A percentile compares a stretch with the other conserved stretches of the same genome.
Conservation (phyloP, 163 green algal species). For the Scenedesmus sp. region DNA sequence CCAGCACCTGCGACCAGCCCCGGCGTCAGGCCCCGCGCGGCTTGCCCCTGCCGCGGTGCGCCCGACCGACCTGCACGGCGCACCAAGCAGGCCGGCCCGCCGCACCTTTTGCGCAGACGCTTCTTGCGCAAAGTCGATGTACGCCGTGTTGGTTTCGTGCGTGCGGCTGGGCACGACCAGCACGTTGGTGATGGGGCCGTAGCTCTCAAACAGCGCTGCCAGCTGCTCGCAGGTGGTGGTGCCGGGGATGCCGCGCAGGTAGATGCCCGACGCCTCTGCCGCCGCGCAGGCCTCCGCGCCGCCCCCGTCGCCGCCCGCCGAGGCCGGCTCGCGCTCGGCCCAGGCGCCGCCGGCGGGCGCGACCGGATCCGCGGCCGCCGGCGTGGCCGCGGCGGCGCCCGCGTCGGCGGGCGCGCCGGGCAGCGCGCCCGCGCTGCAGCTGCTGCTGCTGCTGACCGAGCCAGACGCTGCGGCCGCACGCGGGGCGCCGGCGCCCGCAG, state of each 20-base stretch:
- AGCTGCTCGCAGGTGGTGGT: not conserved
- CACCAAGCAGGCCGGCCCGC: not conserved
- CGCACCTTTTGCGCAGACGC: slow-evolving; percentile 28
- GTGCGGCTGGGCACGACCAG: slow-evolving; percentile 6
- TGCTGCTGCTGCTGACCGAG: slow-evolving; percentile 16
- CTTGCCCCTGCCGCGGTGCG: not conserved
- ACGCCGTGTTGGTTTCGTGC: slow-evolving; percentile 45
- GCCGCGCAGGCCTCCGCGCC: not conserved
- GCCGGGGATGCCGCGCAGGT: slow-evolving; percentile 27
- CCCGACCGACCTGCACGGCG: not conserved
- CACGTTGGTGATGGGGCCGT: not conserved
- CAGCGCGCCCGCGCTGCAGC: not conserved
- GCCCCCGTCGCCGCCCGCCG: too few species aligned
- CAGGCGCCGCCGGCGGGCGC: not conserved
- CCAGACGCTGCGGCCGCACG: not conserved
- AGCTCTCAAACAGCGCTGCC: not conserved
- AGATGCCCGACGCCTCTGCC: slow-evolving; percentile 16
- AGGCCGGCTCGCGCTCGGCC: not conserved
- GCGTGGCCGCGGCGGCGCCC: not conserved
- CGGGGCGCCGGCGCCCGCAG: not conserved
- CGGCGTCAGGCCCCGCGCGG: not conserved
- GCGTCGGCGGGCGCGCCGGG: not conserved
- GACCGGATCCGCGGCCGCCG: not conserved
- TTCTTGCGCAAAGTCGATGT: slow-evolving; percentile 36
- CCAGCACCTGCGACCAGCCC: not conserved